Evolutionary conservation across 2,329 filamentous ascomycete species (phyloP).

Genomic region (Arthrobotrys iridis): DNA sequence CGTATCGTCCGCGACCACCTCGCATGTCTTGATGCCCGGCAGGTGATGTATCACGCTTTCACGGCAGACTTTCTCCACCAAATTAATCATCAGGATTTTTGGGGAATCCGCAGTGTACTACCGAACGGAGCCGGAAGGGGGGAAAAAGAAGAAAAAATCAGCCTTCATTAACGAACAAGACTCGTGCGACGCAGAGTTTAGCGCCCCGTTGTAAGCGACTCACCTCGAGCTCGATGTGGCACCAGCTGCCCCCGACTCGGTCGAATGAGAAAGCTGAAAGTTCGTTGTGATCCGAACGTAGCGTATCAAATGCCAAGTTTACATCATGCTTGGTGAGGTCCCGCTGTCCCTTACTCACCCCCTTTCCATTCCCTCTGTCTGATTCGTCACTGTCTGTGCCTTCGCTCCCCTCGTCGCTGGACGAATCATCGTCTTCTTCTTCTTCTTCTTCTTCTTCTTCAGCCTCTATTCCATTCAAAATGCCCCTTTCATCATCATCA

Average conservation of each 20-base stretch:
- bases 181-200: background rate
- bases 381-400: conserved; percentile 56
- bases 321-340: conserved; percentile 42
- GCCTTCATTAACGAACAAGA: background rate
- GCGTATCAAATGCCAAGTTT: conserved; percentile 20
- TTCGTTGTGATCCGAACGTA: conserved; percentile 31
- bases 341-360: background rate
- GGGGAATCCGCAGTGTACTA: conserved; percentile 80
- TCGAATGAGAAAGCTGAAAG: conserved; percentile 84
- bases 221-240: conserved; percentile 77
- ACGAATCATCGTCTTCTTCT: conserved; percentile 69
- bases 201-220: background rate
- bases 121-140: background rate
- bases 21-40: conserved; percentile 71
- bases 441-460: conserved; percentile 69
- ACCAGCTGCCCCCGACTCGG: conserved; percentile 76
- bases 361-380: background rate
- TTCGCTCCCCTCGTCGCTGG: conserved; percentile 63
- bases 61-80: conserved; percentile 83
- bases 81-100: conserved; percentile 90
- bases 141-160: background rate
- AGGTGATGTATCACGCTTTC: conserved; percentile 89
- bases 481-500: conserved; percentile 82
- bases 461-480: conserved; percentile 64
- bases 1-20: conserved; percentile 60